Percentiles rank a stretch among this genome's conserved stretches.
phyloP scores from a whole-genome alignment of 2,329 filamentous ascomycete genomes.

The Celoporthe dispersa region DNA sequence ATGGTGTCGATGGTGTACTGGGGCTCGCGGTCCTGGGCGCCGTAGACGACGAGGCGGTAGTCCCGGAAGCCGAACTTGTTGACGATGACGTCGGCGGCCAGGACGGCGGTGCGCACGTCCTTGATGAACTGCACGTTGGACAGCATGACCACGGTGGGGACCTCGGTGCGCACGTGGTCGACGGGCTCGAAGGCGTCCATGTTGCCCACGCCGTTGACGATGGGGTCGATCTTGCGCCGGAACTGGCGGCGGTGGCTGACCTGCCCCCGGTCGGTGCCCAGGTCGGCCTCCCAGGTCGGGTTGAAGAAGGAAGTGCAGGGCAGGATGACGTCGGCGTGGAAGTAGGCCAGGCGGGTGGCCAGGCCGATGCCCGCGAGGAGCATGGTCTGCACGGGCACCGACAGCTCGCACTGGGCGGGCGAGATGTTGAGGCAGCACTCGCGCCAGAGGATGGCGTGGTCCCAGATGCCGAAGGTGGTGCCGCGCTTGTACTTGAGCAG shows the following conservation, averaged over 20 bases:
- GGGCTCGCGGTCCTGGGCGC: conserved; percentile 65
- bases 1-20: conserved; percentile 63
- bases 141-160: conserved; percentile 67
- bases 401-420: conserved; percentile 52
- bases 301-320: conserved; percentile 66
- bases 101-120: conserved; percentile 67
- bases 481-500: conserved; percentile 64
- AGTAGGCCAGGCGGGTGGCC: conserved; percentile 49
- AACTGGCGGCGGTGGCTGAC: conserved; percentile 62
- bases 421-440: conserved; percentile 57
- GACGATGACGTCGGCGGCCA: conserved; percentile 67
- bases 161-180: conserved; percentile 60
- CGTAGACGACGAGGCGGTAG: conserved; percentile 66
- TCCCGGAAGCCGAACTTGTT: conserved; percentile 69
- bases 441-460: conserved; percentile 66
- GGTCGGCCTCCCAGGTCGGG: conserved; percentile 66
- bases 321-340: conserved; percentile 64
- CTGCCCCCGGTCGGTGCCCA: conserved; percentile 61
- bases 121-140: conserved; percentile 65
- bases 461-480: conserved; percentile 66
- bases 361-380: conserved; percentile 52
- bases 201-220: conserved; percentile 68
- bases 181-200: conserved; percentile 67
- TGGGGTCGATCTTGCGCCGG: conserved; percentile 64
- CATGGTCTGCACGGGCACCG: conserved; percentile 53